These are phyloP conservation scores for Mucor ambiguus DNA, from an alignment of 371 early-diverging fungal genomes.

Conservation along the genomic window DNA sequence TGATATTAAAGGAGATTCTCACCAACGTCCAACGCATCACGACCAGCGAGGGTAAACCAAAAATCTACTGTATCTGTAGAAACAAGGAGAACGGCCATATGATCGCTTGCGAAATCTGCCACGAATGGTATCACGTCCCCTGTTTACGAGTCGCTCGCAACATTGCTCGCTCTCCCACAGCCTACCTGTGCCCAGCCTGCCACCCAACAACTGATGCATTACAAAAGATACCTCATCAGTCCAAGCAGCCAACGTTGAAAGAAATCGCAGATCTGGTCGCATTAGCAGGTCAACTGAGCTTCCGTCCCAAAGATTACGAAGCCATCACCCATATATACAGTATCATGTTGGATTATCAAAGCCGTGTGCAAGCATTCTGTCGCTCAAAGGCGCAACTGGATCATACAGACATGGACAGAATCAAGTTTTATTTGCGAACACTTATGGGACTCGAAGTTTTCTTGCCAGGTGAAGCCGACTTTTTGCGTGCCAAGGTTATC, in stretches of 20 bases:
- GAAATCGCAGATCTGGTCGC: conserved; percentile 45
- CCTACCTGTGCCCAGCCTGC: conserved; percentile 77
- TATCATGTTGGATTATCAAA: conserved; percentile 33
- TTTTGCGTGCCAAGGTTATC: conserved; percentile 50
- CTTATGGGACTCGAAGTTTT: conserved; percentile 62
- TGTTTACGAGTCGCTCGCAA: conserved; percentile 69
- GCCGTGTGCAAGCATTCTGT: conserved; percentile 45
- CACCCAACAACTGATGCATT: conserved; percentile 8
- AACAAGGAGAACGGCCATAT: conserved; percentile 65
- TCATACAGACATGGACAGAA: conserved; percentile 37
- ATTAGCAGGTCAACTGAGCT: conserved; percentile 49
- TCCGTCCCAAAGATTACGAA: conserved; percentile 60
- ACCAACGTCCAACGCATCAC: conserved; percentile 16
- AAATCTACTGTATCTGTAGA: conserved; percentile 64
- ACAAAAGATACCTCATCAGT: conserved; percentile 12
- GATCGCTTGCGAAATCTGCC: conserved; percentile 83
- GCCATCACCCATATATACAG: conserved; percentile 54
- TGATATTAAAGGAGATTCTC: conserved; percentile 14
- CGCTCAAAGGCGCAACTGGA: conserved; percentile 37
- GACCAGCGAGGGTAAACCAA: conserved; percentile 4
- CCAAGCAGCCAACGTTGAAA: conserved; percentile 47
- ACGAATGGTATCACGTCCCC: conserved; percentile 78
- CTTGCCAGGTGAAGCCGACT: conserved; percentile 47
- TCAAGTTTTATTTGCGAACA: conserved; percentile 54
- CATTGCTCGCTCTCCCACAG: conserved; percentile 52